Conservation (phyloP, 2,329 filamentous ascomycete species). For the Fusarium aywerte region DNA sequence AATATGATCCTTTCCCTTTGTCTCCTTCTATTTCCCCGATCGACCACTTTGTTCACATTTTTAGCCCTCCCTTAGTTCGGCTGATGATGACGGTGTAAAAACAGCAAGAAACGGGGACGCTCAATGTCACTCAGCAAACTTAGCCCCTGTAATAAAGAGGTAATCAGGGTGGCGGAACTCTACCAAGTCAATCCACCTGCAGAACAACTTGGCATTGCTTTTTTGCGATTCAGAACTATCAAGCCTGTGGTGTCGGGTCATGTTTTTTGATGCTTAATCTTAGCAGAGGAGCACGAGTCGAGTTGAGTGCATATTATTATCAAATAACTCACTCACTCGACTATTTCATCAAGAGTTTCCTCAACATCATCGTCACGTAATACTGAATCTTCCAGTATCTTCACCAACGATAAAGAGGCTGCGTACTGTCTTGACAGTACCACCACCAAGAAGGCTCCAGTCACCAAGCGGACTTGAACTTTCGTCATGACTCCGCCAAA, state of each 20-base stretch:
- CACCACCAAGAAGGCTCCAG: not conserved
- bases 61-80: slow-evolving; percentile 24
- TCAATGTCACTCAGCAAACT: slow-evolving; percentile 12
- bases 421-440: no score
- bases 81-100: slow-evolving; percentile 26
- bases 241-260: not conserved
- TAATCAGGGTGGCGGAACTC: slow-evolving; percentile 36
- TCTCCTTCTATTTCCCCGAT: slow-evolving; percentile 1
- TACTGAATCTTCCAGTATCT: not conserved
- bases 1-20: not conserved
- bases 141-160: slow-evolving; percentile 32
- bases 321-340: not conserved
- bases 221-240: not conserved
- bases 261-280: no score
- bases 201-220: slow-evolving; percentile 27
- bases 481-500: slow-evolving; percentile 31
- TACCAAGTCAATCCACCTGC: slow-evolving; percentile 12
- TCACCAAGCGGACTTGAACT: slow-evolving; percentile 5
- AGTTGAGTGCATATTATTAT: not conserved
- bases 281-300: not conserved
- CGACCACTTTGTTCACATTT: slow-evolving; percentile 1
- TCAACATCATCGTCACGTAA: not conserved
- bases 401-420: not conserved
- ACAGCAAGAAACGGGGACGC: slow-evolving; percentile 27
- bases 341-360: not conserved